Base-by-base conservation (phyloP, 176 grass and related monocot species). In the Aechmea fasciata region DNA sequence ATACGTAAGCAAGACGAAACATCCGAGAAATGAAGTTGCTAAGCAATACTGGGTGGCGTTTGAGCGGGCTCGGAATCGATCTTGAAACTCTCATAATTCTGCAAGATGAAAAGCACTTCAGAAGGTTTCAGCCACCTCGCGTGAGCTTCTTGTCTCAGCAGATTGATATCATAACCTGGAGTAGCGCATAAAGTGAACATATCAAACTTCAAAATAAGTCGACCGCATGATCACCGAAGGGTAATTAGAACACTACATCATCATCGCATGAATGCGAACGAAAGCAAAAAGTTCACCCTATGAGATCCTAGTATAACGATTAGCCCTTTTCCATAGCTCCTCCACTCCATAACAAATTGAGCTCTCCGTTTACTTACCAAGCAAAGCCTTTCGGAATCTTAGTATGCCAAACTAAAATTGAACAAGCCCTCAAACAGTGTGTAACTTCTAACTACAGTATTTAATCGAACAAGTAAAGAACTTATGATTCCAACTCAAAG, bases 91-190 rank as follows among this genome's bases (percentile, higher is more conserved):
- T 93, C 87, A 73, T 93, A 73, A 85, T 92, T 93, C 71, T 80
- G 78, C 67, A 99, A 84, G 49, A 99, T 99, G 55, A 75, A 90
- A 64, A 85, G 82, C 75, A 99, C 86, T 82, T 99, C 94, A 57
- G 86, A 78, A 64, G 94, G 87, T 82, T 87, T 99, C 77, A 99
- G 74, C 94, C 94, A 99, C 50, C 94, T 83, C 18, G 47, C 72
- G 50, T 52, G 85, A 72, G 94, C 89, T 84, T 99, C 89, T 68
- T 85, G 52, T 49, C 70, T 73, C 63, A 99, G 89, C 66, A 77
- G 77, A 53, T 85, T 83, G 66, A 99, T 90, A 75, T 99, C 89
- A 62, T 82, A 99, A 85, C 81, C 94, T 99, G 82, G 1, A 81
- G 69, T 1, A 47, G 41, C 10, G 67, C 18, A 24, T 13, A 65